Evolutionary conservation across 768 basidiomycete species (phyloP), one percentile per base, ranked within the genome.

Genomic region (Nevesoporus exiguus): DNA sequence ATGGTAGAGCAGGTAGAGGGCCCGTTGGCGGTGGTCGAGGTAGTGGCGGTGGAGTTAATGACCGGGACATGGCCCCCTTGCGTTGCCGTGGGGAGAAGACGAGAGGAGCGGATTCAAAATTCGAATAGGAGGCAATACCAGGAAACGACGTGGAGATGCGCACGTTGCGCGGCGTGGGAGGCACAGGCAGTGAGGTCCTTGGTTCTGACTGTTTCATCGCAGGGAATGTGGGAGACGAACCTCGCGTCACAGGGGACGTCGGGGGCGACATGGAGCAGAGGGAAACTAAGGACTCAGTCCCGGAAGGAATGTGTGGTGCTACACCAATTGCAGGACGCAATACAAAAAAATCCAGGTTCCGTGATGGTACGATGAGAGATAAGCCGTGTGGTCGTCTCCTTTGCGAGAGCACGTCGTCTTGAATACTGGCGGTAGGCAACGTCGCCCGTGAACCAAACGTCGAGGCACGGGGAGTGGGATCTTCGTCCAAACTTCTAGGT

Each of bases 1-100:
- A 55, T 34, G 68, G 68, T 22, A 69, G 49, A 7, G 70, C 61
- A 56, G 70, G 68, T 15, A 70, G 46, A 34, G 70, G 68, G 1
- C 68, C 62, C 3, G 54, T 64, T 10, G 68, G 68, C 4, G 68
- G 70, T 36, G 68, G 68, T 19, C 56, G 60, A 43, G 60, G 61
- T 1, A 61, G 47, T 25, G 68, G 63, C 9, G 68, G 68, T 1
- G 68, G 60, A 4, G 61, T 67, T 37, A 57, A 33, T 9, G 65
- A 60, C 25, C 68, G 68, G 22, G 68, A 67, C 11, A 63, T 44
- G 6, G 59, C 56, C 47, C 65, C 60, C 36, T 60, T 59, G n/a
- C 60, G 63, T 24, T 51, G 54, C 43, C 54, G 61, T 10, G 63
- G 66, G 5, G 62, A 66, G 25, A 34, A 6, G 8, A 41, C 52